Percentiles rank a stretch among this genome's conserved stretches.
phyloP scores from a whole-genome alignment of 2,329 filamentous ascomycete genomes.

The Arthrinium puccinioides region DNA sequence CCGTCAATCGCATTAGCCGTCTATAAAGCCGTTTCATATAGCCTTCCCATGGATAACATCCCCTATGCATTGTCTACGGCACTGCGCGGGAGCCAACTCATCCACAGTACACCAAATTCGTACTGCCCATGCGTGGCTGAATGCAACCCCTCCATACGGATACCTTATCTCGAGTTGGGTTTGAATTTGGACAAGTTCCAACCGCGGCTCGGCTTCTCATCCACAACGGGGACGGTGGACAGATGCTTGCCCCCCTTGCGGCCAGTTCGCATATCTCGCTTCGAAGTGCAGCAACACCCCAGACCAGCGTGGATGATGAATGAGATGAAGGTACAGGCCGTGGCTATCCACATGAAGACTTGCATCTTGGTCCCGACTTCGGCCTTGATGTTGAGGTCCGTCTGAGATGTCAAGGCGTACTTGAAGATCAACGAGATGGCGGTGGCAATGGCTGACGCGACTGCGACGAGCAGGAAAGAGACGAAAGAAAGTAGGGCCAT shows the following conservation, averaged over 20 bases:
- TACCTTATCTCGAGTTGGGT: no score
- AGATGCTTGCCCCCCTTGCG: constrained; percentile 18
- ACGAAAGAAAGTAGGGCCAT: constrained; percentile 62
- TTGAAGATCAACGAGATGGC: constrained; percentile 79
- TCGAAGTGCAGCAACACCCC: constrained; percentile 66
- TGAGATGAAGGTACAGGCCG: constrained; percentile 57
- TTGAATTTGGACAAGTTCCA: neutral
- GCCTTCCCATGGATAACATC: no score
- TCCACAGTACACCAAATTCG: no score
- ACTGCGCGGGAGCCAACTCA: no score
- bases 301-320: constrained; percentile 69
- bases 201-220: neutral
- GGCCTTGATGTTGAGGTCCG: constrained; percentile 69
- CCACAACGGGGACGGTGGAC: neutral
- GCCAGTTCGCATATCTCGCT: constrained; percentile 41
- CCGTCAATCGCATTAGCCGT: no score
- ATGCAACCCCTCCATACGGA: no score
- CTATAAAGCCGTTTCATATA: no score
- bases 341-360: constrained; percentile 82
- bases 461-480: constrained; percentile 58
- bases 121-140: no score
- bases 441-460: constrained; percentile 69
- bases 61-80: no score
- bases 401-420: constrained; percentile 64
- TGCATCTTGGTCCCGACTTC: constrained; percentile 69